Percentiles rank a stretch among this genome's conserved stretches.
phyloP scores from a whole-genome alignment of 495 filamentous ascomycete genomes.

The Neurospora tetrasperma region DNA sequence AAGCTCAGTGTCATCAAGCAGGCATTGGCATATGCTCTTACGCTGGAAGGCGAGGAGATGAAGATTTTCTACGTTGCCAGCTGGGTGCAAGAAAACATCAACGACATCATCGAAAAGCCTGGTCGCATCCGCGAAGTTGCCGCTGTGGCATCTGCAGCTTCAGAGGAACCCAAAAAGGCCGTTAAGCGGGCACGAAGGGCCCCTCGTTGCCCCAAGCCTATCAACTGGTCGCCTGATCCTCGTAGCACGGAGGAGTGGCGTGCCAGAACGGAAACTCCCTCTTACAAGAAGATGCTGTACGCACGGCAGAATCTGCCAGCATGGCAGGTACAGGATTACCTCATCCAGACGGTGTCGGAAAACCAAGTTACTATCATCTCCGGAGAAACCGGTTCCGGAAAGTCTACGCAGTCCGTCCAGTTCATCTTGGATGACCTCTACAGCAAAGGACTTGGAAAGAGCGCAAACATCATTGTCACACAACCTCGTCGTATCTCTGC shows the following conservation, averaged over 20 bases:
- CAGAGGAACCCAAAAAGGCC: constrained; percentile 31
- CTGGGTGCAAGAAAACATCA: constrained; percentile 76
- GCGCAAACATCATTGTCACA: constrained; percentile 89
- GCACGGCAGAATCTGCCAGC: constrained; percentile 70
- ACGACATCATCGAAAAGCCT: constrained; percentile 66
- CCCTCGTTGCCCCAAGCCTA: constrained; percentile 43
- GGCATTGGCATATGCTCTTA: constrained; percentile 55
- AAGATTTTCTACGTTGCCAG: constrained; percentile 75
- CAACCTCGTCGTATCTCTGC: constrained; percentile 94
- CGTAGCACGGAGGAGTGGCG: constrained; percentile 37
- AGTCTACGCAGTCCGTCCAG: constrained; percentile 94
- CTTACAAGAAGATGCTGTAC: constrained; percentile 59
- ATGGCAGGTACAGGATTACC: constrained; percentile 69
- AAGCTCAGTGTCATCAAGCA: constrained; percentile 79
- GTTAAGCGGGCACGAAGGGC: constrained; percentile 22
- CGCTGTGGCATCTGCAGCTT: constrained; percentile 49
- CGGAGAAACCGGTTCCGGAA: constrained; percentile 92
- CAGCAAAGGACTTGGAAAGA: constrained; percentile 55
- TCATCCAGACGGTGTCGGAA: constrained; percentile 58
- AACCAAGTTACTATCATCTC: constrained; percentile 92
- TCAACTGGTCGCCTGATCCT: constrained; percentile 31
- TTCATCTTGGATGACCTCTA: constrained; percentile 93
- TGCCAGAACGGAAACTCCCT: constrained; percentile 36
- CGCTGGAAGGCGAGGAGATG: constrained; percentile 72
- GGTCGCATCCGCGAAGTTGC: constrained; percentile 76